Evolutionary conservation across 805 yeast species (phyloP), one percentile per base, ranked within the genome.

Genomic region (Zygosaccharomyces rouxii): DNA sequence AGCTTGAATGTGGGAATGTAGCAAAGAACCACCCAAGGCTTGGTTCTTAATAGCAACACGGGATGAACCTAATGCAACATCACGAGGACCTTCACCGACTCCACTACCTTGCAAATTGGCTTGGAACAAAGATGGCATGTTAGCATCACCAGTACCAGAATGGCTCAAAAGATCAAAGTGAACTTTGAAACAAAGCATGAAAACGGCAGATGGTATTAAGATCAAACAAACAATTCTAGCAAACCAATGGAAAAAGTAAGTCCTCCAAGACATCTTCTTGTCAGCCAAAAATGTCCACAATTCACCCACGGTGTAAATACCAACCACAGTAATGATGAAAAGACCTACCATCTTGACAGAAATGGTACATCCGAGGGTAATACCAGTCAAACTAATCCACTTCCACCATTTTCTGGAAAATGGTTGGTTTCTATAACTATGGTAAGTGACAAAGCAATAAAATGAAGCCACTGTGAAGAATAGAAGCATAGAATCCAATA

Each of bases 341-440:
- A 92, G 76, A 59, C 99, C 99, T 50, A 94, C 98, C 96, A 90
- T 89, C 71, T 94, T 94, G 49, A 89, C 95, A 25, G 96, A 85
- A 63, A 92, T 84, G 16, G 90, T 86, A 67, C 94, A 86, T 37
- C 99, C 98, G 60, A 94, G 81, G 40, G 81, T 74, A 45, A 89
- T 71, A 55, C 99, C 99, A 7, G 96, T 86, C 50, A 86, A 70
- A 21, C 84, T 58, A 45, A 94, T 70, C 96, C 97, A 92, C 65
- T 81, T 81, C 96, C 96, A 94, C 99, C 99, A 94, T 64, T 82
- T 81, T 60, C 83, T 72, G 21, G 85, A 59, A 65, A 92, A 94
- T 28, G 76, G 73, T 9, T 58, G 52, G 2, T 60, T 46, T 56
- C 80, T 72, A 51, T 79, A 65, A 10, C 64, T 64, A 60, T 84